Evolutionary conservation across 305 asterid genomes (phyloP), one percentile per base, ranked within the genome.

Genomic region (Andrographis paniculata): DNA sequence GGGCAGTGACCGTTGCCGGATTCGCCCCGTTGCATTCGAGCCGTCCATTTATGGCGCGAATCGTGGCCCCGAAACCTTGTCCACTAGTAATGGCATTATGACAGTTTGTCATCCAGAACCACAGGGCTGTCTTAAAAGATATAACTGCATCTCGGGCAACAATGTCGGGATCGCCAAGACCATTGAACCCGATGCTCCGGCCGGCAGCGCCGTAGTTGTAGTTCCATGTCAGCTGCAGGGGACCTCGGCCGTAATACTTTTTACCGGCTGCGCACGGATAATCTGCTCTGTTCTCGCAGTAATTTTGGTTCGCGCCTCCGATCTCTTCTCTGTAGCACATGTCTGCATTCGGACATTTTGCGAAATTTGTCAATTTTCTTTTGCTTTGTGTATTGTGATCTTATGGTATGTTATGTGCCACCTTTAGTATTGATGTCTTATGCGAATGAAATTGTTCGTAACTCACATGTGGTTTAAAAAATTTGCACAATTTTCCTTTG

Each of bases 41-140:
- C 5, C 12, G 17, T 37, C 55, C 23, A 18, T 37, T 38, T n/a
- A 47, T 57, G 15, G 62, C 62, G 14, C 55, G 55, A 23, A 56
- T 56, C 19, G 61, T 56, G 18, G 48, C 47, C n/a, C 47, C 61
- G 5, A 56, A 56, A 6, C 61, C 61, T 11, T 45, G 54, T 20
- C 55, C 62, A 0, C 48, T 38, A 17, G 46, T 30, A 14, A 44
- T 44, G 10, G 21, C 36, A 35, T 22, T 10, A 9, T 55, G 52
- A 14, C 60, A 44, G 2, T 5, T 30, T 9, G 4, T 20, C 60
- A 55, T 55, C 60, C 52, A 55, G 33, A 30, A 41, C 52, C 60
- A 55, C 4, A 55, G 31, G 10, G 60, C 60, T 8, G 60, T 55
- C 31, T 14, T 55, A 27, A 55, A 55, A 3, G 60, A 31, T 11